Evolutionary conservation across 371 early-diverging fungal genomes (phyloP), one percentile per base, ranked within the genome.

Genomic region (Mucor racemosus): DNA sequence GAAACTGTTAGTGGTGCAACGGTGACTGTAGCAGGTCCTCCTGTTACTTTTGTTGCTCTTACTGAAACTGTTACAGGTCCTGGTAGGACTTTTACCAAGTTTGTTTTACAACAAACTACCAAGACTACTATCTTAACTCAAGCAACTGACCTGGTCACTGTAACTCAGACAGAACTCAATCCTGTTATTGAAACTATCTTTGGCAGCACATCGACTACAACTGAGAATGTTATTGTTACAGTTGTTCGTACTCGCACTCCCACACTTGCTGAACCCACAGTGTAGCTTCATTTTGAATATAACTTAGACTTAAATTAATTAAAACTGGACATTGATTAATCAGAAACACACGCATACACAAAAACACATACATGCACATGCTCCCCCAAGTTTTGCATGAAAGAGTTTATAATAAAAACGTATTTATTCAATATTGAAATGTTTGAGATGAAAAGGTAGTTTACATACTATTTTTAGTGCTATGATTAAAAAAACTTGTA

Each of bases 1-100:
- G 17, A 15, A 36, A 38, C 53, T 36, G 15, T 62, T 19, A 10
- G 39, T 38, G 50, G 26, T 38, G 17, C 10, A 1, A 36, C 19
- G 17, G 38, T 31, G 13, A 62, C 53, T 36, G 15, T 62, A 36
- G 62, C 33, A 17, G 62, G 62, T 4, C 38, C 35, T 15, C 46
- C 38, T 21, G 15, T 50, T 15, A 50, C 39, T 5, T 19, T 19
- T 36, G 36, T 38, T 36, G 35, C 56, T 35, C 11, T 21, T 4
- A 62, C 53, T 21, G 53, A 35, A 21, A 19, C 31, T 34, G 46
- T 36, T 21, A 48, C 48, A 14, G 62, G 14, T 1, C 50, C 62
- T 21, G 50, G 21, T 8, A 46, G 34, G 7, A 26, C 35, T 13
- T 11, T 13, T 7, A 39, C 53, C 2, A 62, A 55, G n/a, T 55